Base-by-base conservation (phyloP, 352 stramenopile genomes). In the Pythium diclinum region DNA sequence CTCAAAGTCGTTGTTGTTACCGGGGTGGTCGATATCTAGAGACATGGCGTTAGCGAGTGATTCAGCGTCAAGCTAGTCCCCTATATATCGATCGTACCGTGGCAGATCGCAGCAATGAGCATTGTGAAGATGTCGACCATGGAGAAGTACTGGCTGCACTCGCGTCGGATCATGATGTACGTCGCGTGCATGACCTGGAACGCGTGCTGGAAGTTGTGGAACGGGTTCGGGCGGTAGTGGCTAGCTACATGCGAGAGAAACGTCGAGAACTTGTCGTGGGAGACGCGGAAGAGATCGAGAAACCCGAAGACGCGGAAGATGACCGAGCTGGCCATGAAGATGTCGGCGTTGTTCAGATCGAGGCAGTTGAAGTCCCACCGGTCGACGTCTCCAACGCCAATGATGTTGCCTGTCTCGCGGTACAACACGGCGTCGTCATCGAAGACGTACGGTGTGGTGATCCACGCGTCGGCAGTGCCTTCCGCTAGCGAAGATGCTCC, bases 1-100 rank as follows among this genome's bases (percentile, higher is more conserved):
- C 71, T 95, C 78, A 64, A 96, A 96, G 66, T 87, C 81, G 62
- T 96, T 96, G 23, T 70, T 92, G 58, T 89, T 85, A 51, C 85
- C 83, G 1, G 85, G 83, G 61, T 96, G 88, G 57, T 92, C 86
- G 42, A 95, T 82, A 64, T 96, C 78, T 75, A 47, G 9, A 42
- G 10, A 28, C 25, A 28, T 28, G 25, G 4, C 25, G 25, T 28
- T 3, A 28, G 25, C 4, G 25, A 1, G 4, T 28, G 25, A 3
- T 28, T 28, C 25, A 28, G 25, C 2, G 25, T 28, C 25, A 28
- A 28, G 25, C 25, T 5, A 28, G 25, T 28, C 25, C 36, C 10
- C 16, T 14, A 42, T 42, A 6, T 13, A 42, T 17, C 36, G 36
- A 42, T 17, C 36, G 36, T 47, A 47, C 40, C 87, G 63, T 95